Evolutionary conservation across 2,329 filamentous ascomycete genomes (phyloP), one percentile per base, ranked within the genome.

Genomic region (Pseudocercospora macadamiae): DNA sequence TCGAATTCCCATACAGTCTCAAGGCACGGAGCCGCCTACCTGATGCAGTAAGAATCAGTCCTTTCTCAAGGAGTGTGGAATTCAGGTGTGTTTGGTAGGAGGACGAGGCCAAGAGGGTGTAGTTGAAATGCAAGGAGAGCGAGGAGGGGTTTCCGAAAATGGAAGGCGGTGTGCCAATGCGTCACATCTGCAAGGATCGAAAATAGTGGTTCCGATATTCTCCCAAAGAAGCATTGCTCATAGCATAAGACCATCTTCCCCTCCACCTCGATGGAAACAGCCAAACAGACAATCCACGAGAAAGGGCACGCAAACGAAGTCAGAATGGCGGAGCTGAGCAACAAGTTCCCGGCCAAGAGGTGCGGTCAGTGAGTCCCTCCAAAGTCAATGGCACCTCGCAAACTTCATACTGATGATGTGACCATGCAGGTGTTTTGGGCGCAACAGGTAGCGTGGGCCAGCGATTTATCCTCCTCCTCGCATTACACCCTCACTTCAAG

Each of bases 381-480:
- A 16, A n/a, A 8, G 9, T 8, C 5, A 8, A 8, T 39, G 8
- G 28, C 6, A 12, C 28, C 28, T 32, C 7, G 9, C 26, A 42
- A 14, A 32, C 14, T 34, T 19, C 39, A 42, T 37, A 39, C 53
- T 54, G 16, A 55, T 36, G 4, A 19, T 9, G 16, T 12, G 23
- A 53, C 8, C 23, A 32, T 52, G 37, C 63, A 82, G 79, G 78
- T 62, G 91, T 97, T 58, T 85, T 97, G 57, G 93, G 93, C 69
- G 91, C 89, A 77, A 97, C 93, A 28, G 95, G 95, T 72, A 96
- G 92, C 32, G 93, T 97, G 12, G 93, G 93, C 69, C 92, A 96
- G 78, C 88, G 95, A 71, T 97, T 97, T 76, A 95, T 97, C 73
- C 87, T 97, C 30, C 86, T 97, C 53, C 88, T 97, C 63, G 88